Conservation (phyloP, 2,329 filamentous ascomycete species). For the Penicillium sclerotigenum region DNA sequence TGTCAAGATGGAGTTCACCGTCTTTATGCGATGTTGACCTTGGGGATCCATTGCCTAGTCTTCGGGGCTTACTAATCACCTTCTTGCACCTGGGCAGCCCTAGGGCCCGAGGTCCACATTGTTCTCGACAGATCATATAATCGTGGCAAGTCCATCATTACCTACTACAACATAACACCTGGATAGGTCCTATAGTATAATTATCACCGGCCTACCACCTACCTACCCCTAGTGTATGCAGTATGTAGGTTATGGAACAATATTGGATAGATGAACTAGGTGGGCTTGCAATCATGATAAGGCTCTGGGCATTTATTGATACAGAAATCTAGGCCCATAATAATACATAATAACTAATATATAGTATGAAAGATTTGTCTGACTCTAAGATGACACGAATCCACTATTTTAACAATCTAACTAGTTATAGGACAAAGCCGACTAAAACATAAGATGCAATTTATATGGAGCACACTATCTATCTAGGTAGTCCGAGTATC, state of each 20-base stretch:
- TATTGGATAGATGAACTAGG: neutral
- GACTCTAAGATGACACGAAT: too few species aligned
- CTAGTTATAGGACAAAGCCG: too few species aligned
- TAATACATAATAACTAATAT: too few species aligned
- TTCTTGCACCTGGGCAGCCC: slow-evolving; percentile 21
- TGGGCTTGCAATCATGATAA: neutral
- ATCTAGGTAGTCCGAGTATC: too few species aligned
- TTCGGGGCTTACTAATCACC: slow-evolving; percentile 22
- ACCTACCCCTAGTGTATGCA: neutral
- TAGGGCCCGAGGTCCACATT: neutral
- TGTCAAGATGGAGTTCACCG: slow-evolving; percentile 8
- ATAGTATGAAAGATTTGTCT: too few species aligned
- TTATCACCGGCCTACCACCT: too few species aligned
- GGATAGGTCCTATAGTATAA: neutral
- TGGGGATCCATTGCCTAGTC: neutral
- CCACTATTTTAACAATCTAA: too few species aligned
- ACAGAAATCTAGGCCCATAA: too few species aligned
- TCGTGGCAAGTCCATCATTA: neutral
- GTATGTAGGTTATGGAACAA: neutral
- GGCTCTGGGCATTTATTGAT: neutral
- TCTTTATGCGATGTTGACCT: slow-evolving; percentile 9
- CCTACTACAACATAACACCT: neutral
- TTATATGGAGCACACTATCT: too few species aligned
- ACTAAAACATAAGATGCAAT: too few species aligned
- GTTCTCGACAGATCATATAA: neutral